Conservation (phyloP, 192 early-diverging fungal species). For the Backusella tarrabulga region DNA sequence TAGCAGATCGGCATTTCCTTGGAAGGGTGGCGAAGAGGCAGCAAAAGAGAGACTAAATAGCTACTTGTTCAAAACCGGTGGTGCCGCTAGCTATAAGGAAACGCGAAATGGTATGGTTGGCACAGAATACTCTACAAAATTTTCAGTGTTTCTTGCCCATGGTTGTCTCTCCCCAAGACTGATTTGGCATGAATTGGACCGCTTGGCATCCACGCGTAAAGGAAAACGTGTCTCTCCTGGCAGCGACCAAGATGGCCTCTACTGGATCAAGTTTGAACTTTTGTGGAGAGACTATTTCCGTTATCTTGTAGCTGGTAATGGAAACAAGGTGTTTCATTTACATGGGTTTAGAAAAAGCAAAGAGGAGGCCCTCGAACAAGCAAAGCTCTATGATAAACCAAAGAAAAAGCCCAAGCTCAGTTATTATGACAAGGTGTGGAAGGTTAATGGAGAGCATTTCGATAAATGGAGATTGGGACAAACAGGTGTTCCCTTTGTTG, state of each 20-base stretch:
- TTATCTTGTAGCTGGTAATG: conserved; percentile 25
- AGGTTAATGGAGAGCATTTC: neutral
- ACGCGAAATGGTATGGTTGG: conserved; percentile 44
- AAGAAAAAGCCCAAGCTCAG: neutral
- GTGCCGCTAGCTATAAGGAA: conserved; percentile 30
- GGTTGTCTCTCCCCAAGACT: conserved; percentile 27
- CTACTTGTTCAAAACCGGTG: conserved; percentile 29
- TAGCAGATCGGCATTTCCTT: conserved; percentile 31
- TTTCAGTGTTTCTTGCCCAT: conserved; percentile 25
- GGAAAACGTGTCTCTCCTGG: neutral
- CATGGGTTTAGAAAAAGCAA: conserved; percentile 8
- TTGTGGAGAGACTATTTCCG: conserved; percentile 45
- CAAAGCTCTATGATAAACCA: neutral
- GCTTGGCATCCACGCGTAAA: neutral
- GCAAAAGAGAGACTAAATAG: conserved; percentile 28
- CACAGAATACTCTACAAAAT: conserved; percentile 41
- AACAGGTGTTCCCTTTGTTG: conserved; percentile 45
- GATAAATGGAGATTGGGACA: conserved; percentile 27
- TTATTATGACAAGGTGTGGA: conserved; percentile 8
- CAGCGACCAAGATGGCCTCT: conserved; percentile 20
- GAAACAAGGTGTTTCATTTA: conserved; percentile 22
- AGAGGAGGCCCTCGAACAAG: neutral
- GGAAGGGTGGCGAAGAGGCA: conserved; percentile 28
- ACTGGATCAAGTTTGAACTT: conserved; percentile 41
- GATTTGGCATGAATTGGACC: conserved; percentile 12